phyloP scores from a whole-genome alignment of 306 rosid genomes.

The Leucaena leucocephala region DNA sequence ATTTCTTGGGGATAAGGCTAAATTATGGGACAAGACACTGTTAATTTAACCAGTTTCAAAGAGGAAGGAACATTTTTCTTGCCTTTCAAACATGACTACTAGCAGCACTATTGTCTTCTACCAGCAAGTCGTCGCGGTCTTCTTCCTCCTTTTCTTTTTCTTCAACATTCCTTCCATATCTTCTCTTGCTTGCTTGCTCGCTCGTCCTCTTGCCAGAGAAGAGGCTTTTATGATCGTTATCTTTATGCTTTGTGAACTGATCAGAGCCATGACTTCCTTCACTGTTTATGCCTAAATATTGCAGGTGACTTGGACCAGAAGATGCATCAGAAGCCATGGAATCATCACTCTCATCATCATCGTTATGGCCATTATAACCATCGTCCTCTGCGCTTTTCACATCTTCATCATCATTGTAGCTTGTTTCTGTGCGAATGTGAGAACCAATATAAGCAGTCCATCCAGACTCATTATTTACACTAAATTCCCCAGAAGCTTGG shows the following conservation, averaged over 20 bases:
- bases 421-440: conserved; percentile 27
- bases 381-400: conserved; percentile 9
- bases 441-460: conserved; percentile 79
- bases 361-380: conserved; percentile 6
- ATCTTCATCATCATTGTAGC: conserved; percentile 12
- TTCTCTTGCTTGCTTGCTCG: conserved; percentile 43
- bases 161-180: conserved; percentile 35
- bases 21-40: conserved; percentile 7
- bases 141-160: conserved; percentile 39
- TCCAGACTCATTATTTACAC: conserved; percentile 66
- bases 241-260: conserved; percentile 11
- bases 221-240: conserved; percentile 32
- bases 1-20: not conserved
- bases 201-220: conserved; percentile 41
- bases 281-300: conserved; percentile 34
- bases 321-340: conserved; percentile 87
- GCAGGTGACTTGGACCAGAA: conserved; percentile 60
- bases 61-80: conserved; percentile 19
- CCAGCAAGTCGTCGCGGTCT: conserved; percentile 33
- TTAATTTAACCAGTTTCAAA: not conserved
- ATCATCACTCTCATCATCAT: conserved; percentile 50
- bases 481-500: conserved; percentile 41
- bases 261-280: conserved; percentile 40
- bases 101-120: conserved; percentile 62
- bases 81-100: conserved; percentile 60